These are phyloP conservation scores for Sanghuangporus sanghuang DNA, from an alignment of 1,284 basidiomycete genomes.

Conservation along the genomic window DNA sequence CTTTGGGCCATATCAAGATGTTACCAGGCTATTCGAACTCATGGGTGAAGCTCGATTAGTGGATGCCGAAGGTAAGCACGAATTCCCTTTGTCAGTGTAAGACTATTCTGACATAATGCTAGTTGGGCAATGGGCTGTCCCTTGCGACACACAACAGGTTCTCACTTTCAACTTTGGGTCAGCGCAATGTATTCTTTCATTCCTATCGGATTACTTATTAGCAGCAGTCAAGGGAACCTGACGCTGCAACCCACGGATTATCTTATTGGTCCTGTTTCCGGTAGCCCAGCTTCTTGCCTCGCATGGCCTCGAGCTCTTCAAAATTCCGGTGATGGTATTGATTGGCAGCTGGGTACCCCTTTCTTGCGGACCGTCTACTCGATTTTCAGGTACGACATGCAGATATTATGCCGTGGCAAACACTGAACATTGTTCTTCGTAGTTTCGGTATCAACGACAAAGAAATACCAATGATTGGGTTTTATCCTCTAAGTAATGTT, in stretches of 20 bases:
- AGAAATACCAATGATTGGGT: slow-evolving; percentile 69
- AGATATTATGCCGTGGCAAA: not conserved
- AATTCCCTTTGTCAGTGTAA: not conserved
- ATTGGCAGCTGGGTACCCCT: slow-evolving; percentile 81
- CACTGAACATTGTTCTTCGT: slow-evolving; percentile 10
- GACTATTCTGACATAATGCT: not conserved
- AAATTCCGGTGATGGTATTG: slow-evolving; percentile 71
- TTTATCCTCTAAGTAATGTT: slow-evolving; percentile 54
- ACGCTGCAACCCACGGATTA: slow-evolving; percentile 78
- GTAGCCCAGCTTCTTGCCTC: slow-evolving; percentile 67
- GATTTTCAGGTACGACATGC: slow-evolving; percentile 59
- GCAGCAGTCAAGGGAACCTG: slow-evolving; percentile 47
- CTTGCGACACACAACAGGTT: slow-evolving; percentile 63
- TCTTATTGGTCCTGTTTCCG: slow-evolving; percentile 67
- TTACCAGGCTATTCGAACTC: slow-evolving; percentile 57
- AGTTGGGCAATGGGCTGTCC: slow-evolving; percentile 79
- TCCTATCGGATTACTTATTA: not conserved
- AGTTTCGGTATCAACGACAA: slow-evolving; percentile 70
- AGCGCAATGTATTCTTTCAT: slow-evolving; percentile 19
- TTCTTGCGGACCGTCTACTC: slow-evolving; percentile 82
- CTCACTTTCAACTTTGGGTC: slow-evolving; percentile 77
- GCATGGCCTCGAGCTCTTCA: slow-evolving; percentile 74
- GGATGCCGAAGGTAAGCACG: slow-evolving; percentile 37
- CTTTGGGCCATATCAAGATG: slow-evolving; percentile 78
- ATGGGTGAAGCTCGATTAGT: slow-evolving; percentile 71